phyloP scores from a whole-genome alignment of 768 basidiomycete genomes.

The Podaxis sp. region DNA sequence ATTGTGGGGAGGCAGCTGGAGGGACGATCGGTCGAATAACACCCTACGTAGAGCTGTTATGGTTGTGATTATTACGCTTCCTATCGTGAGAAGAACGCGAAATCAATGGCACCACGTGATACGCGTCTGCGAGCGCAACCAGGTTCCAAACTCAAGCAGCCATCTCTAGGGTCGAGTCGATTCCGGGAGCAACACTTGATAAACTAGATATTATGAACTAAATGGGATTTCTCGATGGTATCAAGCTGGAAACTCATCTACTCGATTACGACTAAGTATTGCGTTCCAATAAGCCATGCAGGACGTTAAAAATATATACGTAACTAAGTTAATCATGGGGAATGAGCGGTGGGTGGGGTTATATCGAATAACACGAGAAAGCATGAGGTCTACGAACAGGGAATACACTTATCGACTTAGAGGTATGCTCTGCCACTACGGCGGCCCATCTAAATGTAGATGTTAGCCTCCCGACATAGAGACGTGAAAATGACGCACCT shows the following conservation, averaged over 20 bases:
- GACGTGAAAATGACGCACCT: conserved; percentile 52
- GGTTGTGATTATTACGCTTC: background rate
- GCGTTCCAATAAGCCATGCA: conserved; percentile 6
- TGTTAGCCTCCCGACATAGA: conserved; percentile 3
- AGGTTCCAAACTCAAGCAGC: too few relatives aligned
- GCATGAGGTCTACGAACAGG: conserved; percentile 21
- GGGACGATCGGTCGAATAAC: background rate
- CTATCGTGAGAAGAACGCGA: conserved; percentile 23
- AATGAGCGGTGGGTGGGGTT: conserved; percentile 27
- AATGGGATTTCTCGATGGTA: background rate
- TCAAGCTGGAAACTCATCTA: background rate
- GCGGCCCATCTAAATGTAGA: conserved; percentile 37
- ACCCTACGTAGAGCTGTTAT: background rate
- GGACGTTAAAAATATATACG: conserved; percentile 10
- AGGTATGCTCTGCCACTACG: conserved; percentile 48
- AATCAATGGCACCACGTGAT: conserved; percentile 21
- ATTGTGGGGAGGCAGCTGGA: conserved; percentile 17
- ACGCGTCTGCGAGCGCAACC: conserved; percentile 1
- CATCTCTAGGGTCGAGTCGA: too few relatives aligned
- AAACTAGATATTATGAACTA: background rate
- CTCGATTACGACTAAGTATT: conserved; percentile 8
- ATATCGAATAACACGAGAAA: conserved; percentile 23
- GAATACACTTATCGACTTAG: conserved; percentile 30
- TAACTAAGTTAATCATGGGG: conserved; percentile 9
- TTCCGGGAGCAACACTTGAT: too few relatives aligned